A percentile compares a stretch with the other conserved stretches of the same genome.
phyloP scores from a whole-genome alignment of 495 filamentous ascomycete species.

The Cryomyces minteri region DNA sequence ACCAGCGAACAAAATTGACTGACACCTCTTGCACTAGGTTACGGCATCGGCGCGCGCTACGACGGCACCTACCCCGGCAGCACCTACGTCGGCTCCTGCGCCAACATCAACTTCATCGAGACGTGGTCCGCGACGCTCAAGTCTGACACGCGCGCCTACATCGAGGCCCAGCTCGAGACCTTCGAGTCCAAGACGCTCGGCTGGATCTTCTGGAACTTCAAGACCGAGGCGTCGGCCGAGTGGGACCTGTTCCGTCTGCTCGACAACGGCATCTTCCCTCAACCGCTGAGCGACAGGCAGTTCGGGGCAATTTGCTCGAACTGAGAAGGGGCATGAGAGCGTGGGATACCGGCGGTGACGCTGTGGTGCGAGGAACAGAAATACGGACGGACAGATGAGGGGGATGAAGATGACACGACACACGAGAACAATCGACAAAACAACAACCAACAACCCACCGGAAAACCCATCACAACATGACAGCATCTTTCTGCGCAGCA shows the following conservation, averaged over 20 bases:
- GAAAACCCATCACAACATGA: too few relatives aligned
- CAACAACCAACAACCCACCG: too few relatives aligned
- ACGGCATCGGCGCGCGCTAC: slow-evolving; percentile 48
- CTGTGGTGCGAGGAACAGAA: too few relatives aligned
- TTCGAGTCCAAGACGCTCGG: slow-evolving; percentile 25
- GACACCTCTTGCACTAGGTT: slow-evolving; percentile 5
- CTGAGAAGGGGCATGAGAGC: neutral
- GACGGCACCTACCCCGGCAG: slow-evolving; percentile 25
- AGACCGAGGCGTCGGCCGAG: slow-evolving; percentile 28
- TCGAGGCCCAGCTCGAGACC: slow-evolving; percentile 28
- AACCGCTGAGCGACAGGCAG: slow-evolving; percentile 18
- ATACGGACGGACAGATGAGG: too few relatives aligned
- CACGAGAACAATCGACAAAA: too few relatives aligned
- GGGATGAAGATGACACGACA: too few relatives aligned
- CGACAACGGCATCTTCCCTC: slow-evolving; percentile 27
- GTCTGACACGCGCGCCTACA: slow-evolving; percentile 22
- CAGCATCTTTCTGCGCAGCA: too few relatives aligned
- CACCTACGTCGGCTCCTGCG: slow-evolving; percentile 21
- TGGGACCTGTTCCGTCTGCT: slow-evolving; percentile 29
- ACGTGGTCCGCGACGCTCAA: slow-evolving; percentile 18
- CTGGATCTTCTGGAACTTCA: slow-evolving; percentile 34
- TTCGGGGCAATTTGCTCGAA: slow-evolving; percentile 14
- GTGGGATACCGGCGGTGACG: neutral
- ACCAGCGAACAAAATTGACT: neutral
- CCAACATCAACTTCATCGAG: slow-evolving; percentile 19